phyloP scores from a whole-genome alignment of 2,329 filamentous ascomycete species.

The Colletotrichum falcatum region DNA sequence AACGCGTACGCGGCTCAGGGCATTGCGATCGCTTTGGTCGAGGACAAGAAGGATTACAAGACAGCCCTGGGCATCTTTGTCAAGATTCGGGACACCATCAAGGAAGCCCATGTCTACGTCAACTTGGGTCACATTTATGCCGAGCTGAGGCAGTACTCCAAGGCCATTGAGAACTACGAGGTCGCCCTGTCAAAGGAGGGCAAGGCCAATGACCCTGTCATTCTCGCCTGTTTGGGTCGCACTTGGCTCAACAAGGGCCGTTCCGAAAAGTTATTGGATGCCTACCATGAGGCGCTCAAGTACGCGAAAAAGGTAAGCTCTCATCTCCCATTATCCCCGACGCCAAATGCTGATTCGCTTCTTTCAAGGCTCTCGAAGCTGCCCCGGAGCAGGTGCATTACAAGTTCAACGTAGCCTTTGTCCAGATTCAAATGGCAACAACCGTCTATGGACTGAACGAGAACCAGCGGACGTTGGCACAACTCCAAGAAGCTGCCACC shows the following conservation, averaged over 20 bases:
- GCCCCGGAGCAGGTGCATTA: slow-evolving; percentile 89
- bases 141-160: slow-evolving; percentile 88
- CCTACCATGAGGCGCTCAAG: slow-evolving; percentile 67
- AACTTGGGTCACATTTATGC: slow-evolving; percentile 95
- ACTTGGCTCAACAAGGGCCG: slow-evolving; percentile 88
- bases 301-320: slow-evolving; percentile 71
- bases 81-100: slow-evolving; percentile 90
- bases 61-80: slow-evolving; percentile 88
- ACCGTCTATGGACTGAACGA: slow-evolving; percentile 81
- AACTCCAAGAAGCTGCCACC: slow-evolving; percentile 82
- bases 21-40: slow-evolving; percentile 91
- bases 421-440: slow-evolving; percentile 93
- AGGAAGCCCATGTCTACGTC: slow-evolving; percentile 87
- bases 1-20: slow-evolving; percentile 98
- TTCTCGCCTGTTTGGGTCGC: slow-evolving; percentile 87
- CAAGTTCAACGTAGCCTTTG: slow-evolving; percentile 98
- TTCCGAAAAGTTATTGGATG: slow-evolving; percentile 67
- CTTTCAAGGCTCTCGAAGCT: slow-evolving; percentile 74
- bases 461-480: slow-evolving; percentile 79
- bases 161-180: slow-evolving; percentile 96
- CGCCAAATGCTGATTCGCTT: slow-evolving; percentile 43
- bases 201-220: slow-evolving; percentile 77
- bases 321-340: neutral
- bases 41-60: slow-evolving; percentile 91
- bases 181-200: slow-evolving; percentile 83